A percentile compares a stretch with the other conserved stretches of the same genome.
Evolutionary conservation across 495 filamentous ascomycete species (phyloP).

Genomic region (Bryoglossum gracile): DNA sequence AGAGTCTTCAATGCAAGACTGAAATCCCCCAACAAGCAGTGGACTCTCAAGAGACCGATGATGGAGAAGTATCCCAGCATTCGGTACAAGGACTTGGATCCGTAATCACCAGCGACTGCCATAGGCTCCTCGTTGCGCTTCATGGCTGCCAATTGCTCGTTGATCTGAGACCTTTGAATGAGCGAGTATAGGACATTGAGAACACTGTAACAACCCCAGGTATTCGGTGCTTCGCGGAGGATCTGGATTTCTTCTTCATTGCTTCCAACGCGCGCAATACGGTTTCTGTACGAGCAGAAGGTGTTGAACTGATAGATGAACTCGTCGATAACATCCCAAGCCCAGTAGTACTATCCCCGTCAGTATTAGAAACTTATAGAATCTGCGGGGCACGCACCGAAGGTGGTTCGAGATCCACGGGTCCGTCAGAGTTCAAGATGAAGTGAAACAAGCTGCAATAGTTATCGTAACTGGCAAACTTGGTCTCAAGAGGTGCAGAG

Average conservation of each 20-base stretch:
- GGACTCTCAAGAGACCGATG: constrained; percentile 91
- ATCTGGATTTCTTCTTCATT: constrained; percentile 85
- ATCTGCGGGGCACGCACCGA: constrained; percentile 49
- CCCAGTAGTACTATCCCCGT: constrained; percentile 82
- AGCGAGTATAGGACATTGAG: constrained; percentile 98
- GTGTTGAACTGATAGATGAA: constrained; percentile 99
- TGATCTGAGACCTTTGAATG: constrained; percentile 96
- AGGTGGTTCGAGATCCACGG: constrained; percentile 91
- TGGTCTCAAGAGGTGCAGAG: constrained; percentile 85
- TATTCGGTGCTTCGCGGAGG: constrained; percentile 93
- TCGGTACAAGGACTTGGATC: constrained; percentile 83
- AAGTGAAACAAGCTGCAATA: constrained; percentile 99
- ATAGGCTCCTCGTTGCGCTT: constrained; percentile 86
- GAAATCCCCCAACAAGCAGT: constrained; percentile 96
- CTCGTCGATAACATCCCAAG: constrained; percentile 99
- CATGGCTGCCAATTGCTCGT: constrained; percentile 89
- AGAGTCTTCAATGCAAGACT: constrained; percentile 96
- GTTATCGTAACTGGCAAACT: constrained; percentile 97
- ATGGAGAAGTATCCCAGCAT: constrained; percentile 99
- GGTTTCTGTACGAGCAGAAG: constrained; percentile 91
- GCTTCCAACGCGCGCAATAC: constrained; percentile 75
- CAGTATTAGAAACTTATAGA: constrained; percentile 1
- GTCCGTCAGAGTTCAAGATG: constrained; percentile 96
- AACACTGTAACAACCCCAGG: constrained; percentile 99
- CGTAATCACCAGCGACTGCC: constrained; percentile 87